A percentile compares a stretch with the other conserved stretches of the same genome.
Conservation (phyloP, 169 alveolate genomes). For the Neospora caninum region DNA sequence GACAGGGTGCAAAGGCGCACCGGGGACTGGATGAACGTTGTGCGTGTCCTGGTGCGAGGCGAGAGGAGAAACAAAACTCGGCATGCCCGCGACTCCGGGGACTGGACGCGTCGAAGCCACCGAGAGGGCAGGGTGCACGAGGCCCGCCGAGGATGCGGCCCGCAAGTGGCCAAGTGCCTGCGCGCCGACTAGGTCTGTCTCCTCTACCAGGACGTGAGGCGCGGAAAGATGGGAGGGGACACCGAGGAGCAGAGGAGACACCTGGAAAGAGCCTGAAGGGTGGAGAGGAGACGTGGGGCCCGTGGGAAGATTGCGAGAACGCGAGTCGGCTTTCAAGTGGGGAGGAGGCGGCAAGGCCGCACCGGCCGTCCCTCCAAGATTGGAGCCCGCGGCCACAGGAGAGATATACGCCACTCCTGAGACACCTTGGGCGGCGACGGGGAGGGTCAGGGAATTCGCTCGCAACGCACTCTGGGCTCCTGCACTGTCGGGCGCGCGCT, state of each 20-base stretch:
- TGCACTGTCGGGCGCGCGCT: not conserved
- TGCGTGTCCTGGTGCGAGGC: not conserved
- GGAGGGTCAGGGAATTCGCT: not conserved
- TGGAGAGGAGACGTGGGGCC: no score
- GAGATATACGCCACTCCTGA: not conserved
- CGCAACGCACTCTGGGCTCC: not conserved
- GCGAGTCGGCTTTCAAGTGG: not conserved
- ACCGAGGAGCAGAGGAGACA: not conserved
- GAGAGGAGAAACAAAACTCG: not conserved
- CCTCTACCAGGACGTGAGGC: no score
- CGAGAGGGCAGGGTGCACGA: no score
- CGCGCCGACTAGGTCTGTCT: no score
- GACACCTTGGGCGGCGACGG: not conserved
- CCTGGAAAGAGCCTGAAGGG: not conserved
- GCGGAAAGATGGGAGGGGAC: not conserved
- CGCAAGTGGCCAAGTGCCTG: no score
- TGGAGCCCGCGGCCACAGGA: not conserved
- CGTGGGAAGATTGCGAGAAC: no score
- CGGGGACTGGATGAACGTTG: not conserved
- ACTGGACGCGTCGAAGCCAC: no score
- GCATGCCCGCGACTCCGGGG: no score
- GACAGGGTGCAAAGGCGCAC: not conserved
- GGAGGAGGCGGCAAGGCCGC: not conserved
- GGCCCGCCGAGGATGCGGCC: no score
- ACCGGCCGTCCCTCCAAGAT: not conserved